Conservation (phyloP, 805 yeast genomes). For the Hyphopichia homilentoma region DNA sequence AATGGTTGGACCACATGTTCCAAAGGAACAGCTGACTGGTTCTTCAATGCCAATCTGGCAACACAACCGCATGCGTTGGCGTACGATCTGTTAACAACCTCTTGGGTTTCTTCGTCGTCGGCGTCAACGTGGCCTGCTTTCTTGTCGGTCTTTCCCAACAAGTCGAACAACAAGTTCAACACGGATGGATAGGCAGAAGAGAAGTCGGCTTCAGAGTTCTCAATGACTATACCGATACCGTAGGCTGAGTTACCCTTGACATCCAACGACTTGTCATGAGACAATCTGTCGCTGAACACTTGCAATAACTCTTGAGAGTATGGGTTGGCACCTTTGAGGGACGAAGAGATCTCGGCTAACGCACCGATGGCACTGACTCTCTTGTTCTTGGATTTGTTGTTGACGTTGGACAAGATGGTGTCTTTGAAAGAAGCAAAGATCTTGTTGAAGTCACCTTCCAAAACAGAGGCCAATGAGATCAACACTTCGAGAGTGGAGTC, state of each 20-base stretch:
- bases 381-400: conserved; percentile 61
- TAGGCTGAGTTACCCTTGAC: conserved; percentile 95
- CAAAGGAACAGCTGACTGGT: conserved; percentile 70
- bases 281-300: conserved; percentile 63
- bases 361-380: conserved; percentile 86
- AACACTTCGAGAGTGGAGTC: conserved; percentile 86
- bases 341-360: conserved; percentile 81
- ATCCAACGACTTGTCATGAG: conserved; percentile 74
- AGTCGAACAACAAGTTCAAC: conserved; percentile 72
- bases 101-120: conserved; percentile 75
- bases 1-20: conserved; percentile 70
- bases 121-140: conserved; percentile 44
- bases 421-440: conserved; percentile 72
- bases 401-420: conserved; percentile 52
- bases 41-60: conserved; percentile 80
- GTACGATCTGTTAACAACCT: conserved; percentile 73
- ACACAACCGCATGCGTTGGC: conserved; percentile 98
- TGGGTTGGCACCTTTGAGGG: conserved; percentile 65
- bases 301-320: conserved; percentile 67
- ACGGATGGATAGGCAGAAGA: conserved; percentile 64
- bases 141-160: conserved; percentile 63
- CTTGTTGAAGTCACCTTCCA: conserved; percentile 73
- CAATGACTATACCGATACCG: conserved; percentile 81
- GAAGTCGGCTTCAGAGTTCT: conserved; percentile 53
- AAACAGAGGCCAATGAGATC: conserved; percentile 68